Evolutionary conservation across 495 filamentous ascomycete species (phyloP).

Genomic region (Paragyromitra xinjiangensis): DNA sequence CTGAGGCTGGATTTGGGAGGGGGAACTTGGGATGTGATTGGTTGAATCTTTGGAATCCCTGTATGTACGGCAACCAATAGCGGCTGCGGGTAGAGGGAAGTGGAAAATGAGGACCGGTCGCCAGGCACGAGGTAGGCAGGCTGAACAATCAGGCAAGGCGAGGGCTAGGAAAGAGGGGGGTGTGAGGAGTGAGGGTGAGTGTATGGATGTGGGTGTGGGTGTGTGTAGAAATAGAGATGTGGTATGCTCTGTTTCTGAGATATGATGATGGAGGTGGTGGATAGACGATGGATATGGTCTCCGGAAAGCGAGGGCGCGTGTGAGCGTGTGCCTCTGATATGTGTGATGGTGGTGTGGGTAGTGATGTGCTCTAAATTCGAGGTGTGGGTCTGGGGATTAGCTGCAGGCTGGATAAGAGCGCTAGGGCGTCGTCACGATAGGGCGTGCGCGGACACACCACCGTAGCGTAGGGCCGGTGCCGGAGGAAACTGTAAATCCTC

Average conservation of each 20-base stretch:
- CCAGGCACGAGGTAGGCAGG: constrained; percentile 58
- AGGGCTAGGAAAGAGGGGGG: constrained; percentile 7
- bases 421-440: constrained; percentile 51
- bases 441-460: constrained; percentile 46
- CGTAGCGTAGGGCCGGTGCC: constrained; percentile 26
- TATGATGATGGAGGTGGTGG: constrained; percentile 41
- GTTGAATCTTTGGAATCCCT: constrained; percentile 26
- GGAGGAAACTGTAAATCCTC: constrained; percentile 36
- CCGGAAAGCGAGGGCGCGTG: constrained; percentile 38
- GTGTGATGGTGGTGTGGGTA: constrained; percentile 6
- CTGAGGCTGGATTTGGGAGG: constrained; percentile 37
- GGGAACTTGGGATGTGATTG: constrained; percentile 35
- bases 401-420: constrained; percentile 51
- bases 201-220: constrained; percentile 3
- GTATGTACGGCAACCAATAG: constrained; percentile 39
- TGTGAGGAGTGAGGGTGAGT: constrained; percentile 13
- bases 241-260: constrained; percentile 46
- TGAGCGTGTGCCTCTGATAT: constrained; percentile 44
- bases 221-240: constrained; percentile 18
- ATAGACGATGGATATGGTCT: constrained; percentile 37
- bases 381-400: constrained; percentile 39
- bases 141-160: constrained; percentile 33
- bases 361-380: constrained; percentile 32
- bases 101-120: constrained; percentile 53
- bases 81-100: constrained; percentile 32